A percentile compares a stretch with the other conserved stretches of the same genome.
These are phyloP conservation scores for Macrophomina pseudophaseolina DNA, from an alignment of 2,329 filamentous ascomycete genomes.

Conservation along the genomic window DNA sequence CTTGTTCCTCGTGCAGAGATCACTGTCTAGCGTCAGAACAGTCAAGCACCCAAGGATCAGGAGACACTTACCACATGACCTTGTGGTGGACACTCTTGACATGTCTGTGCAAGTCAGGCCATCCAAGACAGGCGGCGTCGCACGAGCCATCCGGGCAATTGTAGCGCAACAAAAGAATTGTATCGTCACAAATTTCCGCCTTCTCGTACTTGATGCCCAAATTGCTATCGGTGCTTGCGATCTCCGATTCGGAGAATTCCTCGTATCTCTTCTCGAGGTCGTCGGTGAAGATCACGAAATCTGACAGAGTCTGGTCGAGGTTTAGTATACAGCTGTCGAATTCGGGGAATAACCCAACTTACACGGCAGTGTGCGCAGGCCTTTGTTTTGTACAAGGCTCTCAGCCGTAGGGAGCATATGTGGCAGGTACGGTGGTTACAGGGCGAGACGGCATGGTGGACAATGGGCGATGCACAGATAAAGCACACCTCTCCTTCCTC, in stretches of 20 bases:
- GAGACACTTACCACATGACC: conserved; percentile 71
- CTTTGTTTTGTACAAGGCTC: conserved; percentile 94
- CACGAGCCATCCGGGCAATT: conserved; percentile 89
- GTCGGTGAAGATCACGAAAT: conserved; percentile 91
- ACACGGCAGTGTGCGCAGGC: conserved; percentile 95
- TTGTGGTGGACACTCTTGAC: conserved; percentile 82
- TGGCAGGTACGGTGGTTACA: conserved; percentile 98
- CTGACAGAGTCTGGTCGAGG: conserved; percentile 62
- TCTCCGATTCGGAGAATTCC: conserved; percentile 76
- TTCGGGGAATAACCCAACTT: conserved; percentile 44
- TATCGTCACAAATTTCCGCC: conserved; percentile 88
- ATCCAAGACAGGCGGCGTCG: conserved; percentile 82
- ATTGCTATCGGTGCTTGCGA: conserved; percentile 79
- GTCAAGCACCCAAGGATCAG: neutral
- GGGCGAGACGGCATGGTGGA: conserved; percentile 85
- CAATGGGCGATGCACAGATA: conserved; percentile 90
- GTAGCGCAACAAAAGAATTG: conserved; percentile 83
- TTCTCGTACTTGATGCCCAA: conserved; percentile 92
- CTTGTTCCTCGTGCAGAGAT: conserved; percentile 91
- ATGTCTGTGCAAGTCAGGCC: conserved; percentile 80
- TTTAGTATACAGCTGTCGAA: neutral
- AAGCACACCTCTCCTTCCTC: conserved; percentile 84
- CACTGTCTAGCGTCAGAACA: conserved; percentile 52
- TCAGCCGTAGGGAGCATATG: conserved; percentile 88
- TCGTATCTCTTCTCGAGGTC: conserved; percentile 80